Percentiles rank a stretch among this genome's conserved stretches.
Evolutionary conservation across 1,284 basidiomycete species (phyloP).

Genomic region (Leccinum huronense): DNA sequence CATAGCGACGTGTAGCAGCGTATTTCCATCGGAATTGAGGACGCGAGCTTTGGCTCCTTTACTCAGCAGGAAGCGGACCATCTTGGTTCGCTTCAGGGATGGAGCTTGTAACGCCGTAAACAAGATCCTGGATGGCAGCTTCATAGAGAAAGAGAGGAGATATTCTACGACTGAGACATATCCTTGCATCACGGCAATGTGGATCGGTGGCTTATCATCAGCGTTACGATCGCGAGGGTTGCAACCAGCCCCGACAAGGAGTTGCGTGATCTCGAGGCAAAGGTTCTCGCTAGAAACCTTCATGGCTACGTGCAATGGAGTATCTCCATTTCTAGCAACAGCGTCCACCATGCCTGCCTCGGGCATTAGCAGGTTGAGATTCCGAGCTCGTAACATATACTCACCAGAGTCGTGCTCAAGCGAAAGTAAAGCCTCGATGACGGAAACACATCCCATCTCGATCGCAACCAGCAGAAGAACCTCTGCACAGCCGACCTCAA

Average conservation of each 20-base stretch:
- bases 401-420: background rate
- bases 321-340: background rate
- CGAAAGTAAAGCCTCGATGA: background rate
- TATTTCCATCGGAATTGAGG: background rate
- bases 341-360: background rate
- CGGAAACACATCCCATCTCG: background rate
- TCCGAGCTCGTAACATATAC: background rate
- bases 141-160: background rate
- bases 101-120: conserved; percentile 2
- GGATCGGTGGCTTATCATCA: background rate
- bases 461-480: background rate
- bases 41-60: background rate
- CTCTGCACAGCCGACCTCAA: background rate
- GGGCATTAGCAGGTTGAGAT: background rate
- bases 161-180: conserved; percentile 1
- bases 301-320: background rate
- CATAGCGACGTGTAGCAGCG: background rate
- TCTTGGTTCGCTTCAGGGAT: background rate
- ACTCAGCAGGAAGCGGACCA: background rate
- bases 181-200: background rate
- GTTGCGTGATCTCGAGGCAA: background rate
- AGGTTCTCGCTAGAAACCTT: background rate
- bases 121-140: conserved; percentile 4
- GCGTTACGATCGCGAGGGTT: background rate
- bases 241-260: background rate